These are phyloP conservation scores for Helotiales sp. DNA, from an alignment of 2,329 filamentous ascomycete genomes.

Conservation along the genomic window DNA sequence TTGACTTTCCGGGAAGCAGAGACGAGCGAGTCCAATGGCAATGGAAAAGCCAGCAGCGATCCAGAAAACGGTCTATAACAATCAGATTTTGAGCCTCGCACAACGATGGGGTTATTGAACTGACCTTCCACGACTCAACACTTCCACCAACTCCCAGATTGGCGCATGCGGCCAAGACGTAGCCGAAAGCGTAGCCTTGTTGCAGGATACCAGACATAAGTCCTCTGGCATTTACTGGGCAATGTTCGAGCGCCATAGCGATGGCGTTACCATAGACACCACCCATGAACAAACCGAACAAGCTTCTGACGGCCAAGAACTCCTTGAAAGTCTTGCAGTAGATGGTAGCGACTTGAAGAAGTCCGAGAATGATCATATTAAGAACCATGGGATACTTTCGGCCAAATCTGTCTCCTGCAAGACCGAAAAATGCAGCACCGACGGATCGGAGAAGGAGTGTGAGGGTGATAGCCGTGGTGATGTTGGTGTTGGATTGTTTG, in stretches of 20 bases:
- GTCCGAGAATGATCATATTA: constrained; percentile 76
- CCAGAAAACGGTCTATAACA: constrained; percentile 29
- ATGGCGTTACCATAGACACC: constrained; percentile 79
- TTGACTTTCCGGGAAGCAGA: constrained; percentile 73
- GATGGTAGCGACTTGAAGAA: constrained; percentile 62
- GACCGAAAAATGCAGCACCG: constrained; percentile 75
- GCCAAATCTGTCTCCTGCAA: constrained; percentile 77
- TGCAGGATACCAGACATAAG: constrained; percentile 39
- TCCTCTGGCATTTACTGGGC: constrained; percentile 36
- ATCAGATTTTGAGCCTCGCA: background rate
- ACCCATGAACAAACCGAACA: constrained; percentile 81
- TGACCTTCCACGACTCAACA: constrained; percentile 74
- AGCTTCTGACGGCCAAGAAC: constrained; percentile 73
- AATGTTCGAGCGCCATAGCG: constrained; percentile 71
- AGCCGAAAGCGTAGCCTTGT: constrained; percentile 38
- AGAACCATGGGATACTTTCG: constrained; percentile 83
- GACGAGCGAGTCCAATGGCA: constrained; percentile 68
- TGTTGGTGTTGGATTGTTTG: constrained; percentile 56
- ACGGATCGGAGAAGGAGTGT: constrained; percentile 72
- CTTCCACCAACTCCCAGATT: constrained; percentile 73
- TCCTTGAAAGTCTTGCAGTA: constrained; percentile 35
- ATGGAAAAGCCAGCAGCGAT: constrained; percentile 68
- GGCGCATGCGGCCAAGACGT: constrained; percentile 49
- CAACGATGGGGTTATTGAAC: constrained; percentile 42
- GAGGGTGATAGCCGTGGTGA: constrained; percentile 50